Evolutionary conservation across 805 yeast species (phyloP).

Genomic region (Metschnikowia arizonensis): DNA sequence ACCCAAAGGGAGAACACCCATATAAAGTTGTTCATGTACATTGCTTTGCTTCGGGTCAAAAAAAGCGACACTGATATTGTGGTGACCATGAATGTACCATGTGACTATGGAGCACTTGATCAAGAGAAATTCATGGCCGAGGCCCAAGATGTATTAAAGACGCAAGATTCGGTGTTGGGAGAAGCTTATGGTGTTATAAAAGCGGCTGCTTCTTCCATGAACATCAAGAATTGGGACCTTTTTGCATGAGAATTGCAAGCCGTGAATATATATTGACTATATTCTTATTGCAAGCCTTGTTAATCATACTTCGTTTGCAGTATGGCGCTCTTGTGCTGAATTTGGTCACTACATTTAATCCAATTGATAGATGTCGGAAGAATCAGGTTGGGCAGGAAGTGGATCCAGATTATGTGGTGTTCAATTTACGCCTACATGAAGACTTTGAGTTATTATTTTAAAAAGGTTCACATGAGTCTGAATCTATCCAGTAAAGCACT

Average conservation of each 20-base stretch:
- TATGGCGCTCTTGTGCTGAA: too few species aligned
- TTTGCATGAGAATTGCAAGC: constrained; percentile 3
- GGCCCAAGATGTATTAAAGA: constrained; percentile 7
- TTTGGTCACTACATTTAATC: too few species aligned
- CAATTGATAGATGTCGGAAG: too few species aligned
- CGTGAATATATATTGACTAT: background rate
- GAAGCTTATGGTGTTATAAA: constrained; percentile 25
- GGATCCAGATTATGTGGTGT: too few species aligned
- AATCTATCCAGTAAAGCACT: too few species aligned
- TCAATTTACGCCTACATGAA: too few species aligned
- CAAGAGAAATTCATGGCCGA: constrained; percentile 9
- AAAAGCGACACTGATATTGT: constrained; percentile 57
- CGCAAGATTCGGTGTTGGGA: constrained; percentile 7
- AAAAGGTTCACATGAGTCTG: too few species aligned
- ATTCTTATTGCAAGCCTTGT: background rate
- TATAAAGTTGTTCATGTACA: constrained; percentile 40
- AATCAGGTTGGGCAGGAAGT: too few species aligned
- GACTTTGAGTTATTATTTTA: too few species aligned
- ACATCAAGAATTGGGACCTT: constrained; percentile 42
- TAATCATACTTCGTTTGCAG: too few species aligned
- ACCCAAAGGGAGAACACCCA: constrained; percentile 14
- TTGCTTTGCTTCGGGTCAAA: constrained; percentile 54
- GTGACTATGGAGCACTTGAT: constrained; percentile 11
- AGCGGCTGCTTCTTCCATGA: constrained; percentile 26
- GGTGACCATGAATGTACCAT: constrained; percentile 56